Base-by-base conservation (phyloP, 2,329 filamentous ascomycete species). In the Aureobasidium sp. region DNA sequence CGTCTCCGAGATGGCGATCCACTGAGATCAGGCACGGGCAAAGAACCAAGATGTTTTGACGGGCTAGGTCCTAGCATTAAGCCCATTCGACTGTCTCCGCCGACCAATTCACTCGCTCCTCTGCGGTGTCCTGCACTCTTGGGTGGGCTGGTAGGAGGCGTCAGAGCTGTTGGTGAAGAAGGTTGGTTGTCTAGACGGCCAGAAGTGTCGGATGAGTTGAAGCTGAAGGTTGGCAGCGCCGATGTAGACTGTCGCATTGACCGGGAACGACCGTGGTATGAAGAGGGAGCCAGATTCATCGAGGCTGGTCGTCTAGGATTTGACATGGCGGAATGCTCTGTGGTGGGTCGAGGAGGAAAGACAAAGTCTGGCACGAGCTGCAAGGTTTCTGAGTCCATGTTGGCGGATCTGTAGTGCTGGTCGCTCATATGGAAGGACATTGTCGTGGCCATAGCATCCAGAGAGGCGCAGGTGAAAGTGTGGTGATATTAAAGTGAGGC, bases 61-160 rank as follows among this genome's bases (percentile, higher is more conserved):
- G 88, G 87, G 68, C 87, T 91, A 14, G 84, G 83, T 73, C 84
- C 89, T 76, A 89, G 80, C 77, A 74, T 80, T 76, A 75, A 70
- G 69, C 79, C 77, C 68, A 74, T 66, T 68, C 78, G 76, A 47
- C 76, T 76, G 68, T 87, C 88, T 8, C 88, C 89, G 41, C 90
- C 90, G 51, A 95, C 89, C 69, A 95, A 91, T 72, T 96, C 91
- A 72, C 91, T 96, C 31, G 86, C 88, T 60, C 89, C 89, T 69
- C 92, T 84, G 68, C 87, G 83, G 71, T 91, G 89, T 25, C 87
- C 85, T 36, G 77, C 76, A 27, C 82, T 77, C 64, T 84, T 80
- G 22, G 82, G 78, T 20, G 86, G 81, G 31, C 77, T 76, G 15
- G 71, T 69, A 5, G 75, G 74, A 12, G 70, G 64, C 31, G 67